phyloP scores from a whole-genome alignment of 2,329 filamentous ascomycete genomes.

The Claviceps sp. region DNA sequence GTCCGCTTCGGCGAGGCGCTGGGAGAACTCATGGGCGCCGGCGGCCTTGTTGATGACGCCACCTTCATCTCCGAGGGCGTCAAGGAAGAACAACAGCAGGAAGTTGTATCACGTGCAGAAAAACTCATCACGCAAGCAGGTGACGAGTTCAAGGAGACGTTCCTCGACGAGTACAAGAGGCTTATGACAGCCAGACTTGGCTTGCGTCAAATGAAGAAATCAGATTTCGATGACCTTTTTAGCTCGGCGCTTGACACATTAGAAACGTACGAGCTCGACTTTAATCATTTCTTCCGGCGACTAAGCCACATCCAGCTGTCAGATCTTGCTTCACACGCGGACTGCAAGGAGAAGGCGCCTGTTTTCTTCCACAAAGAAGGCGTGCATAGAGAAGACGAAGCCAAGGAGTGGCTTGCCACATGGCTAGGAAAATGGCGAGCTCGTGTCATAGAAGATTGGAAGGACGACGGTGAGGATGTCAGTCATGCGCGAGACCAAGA shows the following conservation, averaged over 20 bases:
- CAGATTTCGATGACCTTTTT: constrained; percentile 70
- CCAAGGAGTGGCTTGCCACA: constrained; percentile 50
- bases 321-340: constrained; percentile 51
- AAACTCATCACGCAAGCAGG: constrained; percentile 66
- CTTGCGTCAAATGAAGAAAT: constrained; percentile 51
- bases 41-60: constrained; percentile 54
- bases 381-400: constrained; percentile 46
- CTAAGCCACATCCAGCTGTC: constrained; percentile 50
- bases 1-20: constrained; percentile 81
- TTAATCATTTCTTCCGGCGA: constrained; percentile 84
- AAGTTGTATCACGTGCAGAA: constrained; percentile 69
- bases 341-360: constrained; percentile 47
- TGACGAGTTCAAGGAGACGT: constrained; percentile 80
- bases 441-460: constrained; percentile 67
- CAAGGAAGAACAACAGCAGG: constrained; percentile 43
- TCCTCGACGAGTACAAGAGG: constrained; percentile 77
- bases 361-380: constrained; percentile 74
- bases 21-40: constrained; percentile 77
- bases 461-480: constrained; percentile 27
- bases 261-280: constrained; percentile 75
- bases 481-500: constrained; percentile 39
- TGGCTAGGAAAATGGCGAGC: constrained; percentile 75
- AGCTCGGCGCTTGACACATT: constrained; percentile 72
- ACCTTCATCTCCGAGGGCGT: constrained; percentile 64
- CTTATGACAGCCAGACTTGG: constrained; percentile 74